Evolutionary conservation across 2,329 filamentous ascomycete species (phyloP), one percentile per base, ranked within the genome.

Genomic region (Emericellopsis cladophorae): DNA sequence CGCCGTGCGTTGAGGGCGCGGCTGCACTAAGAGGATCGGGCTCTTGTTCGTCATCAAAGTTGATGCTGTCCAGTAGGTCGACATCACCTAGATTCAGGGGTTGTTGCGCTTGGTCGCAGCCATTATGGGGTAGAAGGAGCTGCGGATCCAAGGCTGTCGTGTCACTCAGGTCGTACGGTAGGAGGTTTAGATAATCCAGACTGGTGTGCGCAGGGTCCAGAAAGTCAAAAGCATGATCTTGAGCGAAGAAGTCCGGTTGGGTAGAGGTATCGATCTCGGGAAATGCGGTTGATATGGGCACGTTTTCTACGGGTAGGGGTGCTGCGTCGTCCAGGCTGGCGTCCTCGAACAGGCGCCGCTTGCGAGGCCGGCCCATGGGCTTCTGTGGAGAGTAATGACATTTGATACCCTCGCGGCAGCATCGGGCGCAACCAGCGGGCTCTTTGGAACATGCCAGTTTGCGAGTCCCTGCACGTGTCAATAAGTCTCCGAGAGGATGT

Each of bases 401-500:
- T 34, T 45, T 42, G 34, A 79, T 68, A 43, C 64, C 66, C 48
- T 81, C 77, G 42, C 65, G 66, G 41, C 59, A 64, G 51, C 78
- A 82, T 42, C 78, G 68, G 7, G 65, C 58, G 54, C 78, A 82
- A 42, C 76, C 75, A 40, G 70, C 66, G 2, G 63, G 54, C 48
- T 81, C 74, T 51, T 81, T 81, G 33, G 74, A 71, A 55, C 78
- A 82, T 36, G 76, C 76, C 37, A 81, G 68, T 53, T 82, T 82
- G 40, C 77, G 69, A 21, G 65, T 62, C 49, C 78, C 77, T 81
- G 44, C 26, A 10, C 15, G 23, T 10, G 31, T 37, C n/a, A 43
- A 57, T 53, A 55, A 54, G 49, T 53, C 46, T 50, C 54, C 48
- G 51, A 52, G 34, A 46, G 12, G 34, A 22, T 7, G 18, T n/a